Evolutionary conservation across 2,329 filamentous ascomycete species (phyloP).

Genomic region (Verticillium tricorpus): DNA sequence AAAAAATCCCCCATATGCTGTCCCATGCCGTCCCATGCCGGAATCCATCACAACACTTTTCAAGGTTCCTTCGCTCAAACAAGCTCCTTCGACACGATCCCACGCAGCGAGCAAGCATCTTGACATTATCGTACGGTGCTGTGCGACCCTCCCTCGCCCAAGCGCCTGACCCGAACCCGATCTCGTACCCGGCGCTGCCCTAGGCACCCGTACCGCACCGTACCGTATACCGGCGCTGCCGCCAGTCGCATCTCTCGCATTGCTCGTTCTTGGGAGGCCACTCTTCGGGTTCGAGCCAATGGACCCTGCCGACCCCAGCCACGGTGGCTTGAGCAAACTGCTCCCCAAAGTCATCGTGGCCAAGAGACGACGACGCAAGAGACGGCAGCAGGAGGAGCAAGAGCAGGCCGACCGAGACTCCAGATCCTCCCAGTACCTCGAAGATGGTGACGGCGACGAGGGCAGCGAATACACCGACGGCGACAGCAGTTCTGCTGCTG

Average conservation of each 20-base stretch:
- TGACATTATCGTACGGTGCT: too few relatives aligned
- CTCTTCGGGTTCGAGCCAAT: neutral
- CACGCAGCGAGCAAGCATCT: too few relatives aligned
- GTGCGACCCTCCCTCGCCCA: too few relatives aligned
- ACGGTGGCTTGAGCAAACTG: conserved; percentile 43
- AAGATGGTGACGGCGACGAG: neutral
- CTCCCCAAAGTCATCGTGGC: conserved; percentile 46
- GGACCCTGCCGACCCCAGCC: neutral
- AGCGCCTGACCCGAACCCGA: neutral
- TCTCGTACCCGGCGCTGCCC: neutral
- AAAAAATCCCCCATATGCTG: too few relatives aligned
- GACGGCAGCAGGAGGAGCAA: conserved; percentile 33
- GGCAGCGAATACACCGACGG: conserved; percentile 2
- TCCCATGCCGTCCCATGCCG: too few relatives aligned
- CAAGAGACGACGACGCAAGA: conserved; percentile 40
- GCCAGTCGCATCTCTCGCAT: neutral
- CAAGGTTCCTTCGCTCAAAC: too few relatives aligned
- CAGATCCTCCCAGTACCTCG: neutral
- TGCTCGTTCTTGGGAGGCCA: neutral
- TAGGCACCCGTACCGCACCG: neutral
- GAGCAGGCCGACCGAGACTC: conserved; percentile 14
- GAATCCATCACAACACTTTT: too few relatives aligned
- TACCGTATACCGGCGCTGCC: neutral
- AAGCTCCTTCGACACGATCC: too few relatives aligned
- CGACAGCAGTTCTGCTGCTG: conserved; percentile 15